Conservation (phyloP, 257 asterid species). For the Solanum stenotomum region DNA sequence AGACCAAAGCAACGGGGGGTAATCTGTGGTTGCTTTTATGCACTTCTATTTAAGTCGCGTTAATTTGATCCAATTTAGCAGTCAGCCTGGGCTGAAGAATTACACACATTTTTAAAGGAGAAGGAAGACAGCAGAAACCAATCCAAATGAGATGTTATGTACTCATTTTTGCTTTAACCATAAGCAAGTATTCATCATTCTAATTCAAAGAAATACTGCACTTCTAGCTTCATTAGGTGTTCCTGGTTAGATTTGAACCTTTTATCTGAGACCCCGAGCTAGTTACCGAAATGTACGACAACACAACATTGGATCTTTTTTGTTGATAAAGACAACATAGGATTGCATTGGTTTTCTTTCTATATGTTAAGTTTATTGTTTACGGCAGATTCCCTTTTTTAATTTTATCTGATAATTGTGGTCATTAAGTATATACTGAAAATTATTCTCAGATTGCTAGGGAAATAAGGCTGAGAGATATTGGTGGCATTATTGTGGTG, state of each 20-base stretch:
- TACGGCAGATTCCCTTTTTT: neutral
- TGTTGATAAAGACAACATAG: neutral
- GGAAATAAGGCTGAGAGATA: constrained; percentile 92
- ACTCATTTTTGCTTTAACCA: neutral
- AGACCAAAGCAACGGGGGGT: neutral
- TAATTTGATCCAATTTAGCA: neutral
- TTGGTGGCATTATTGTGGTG: constrained; percentile 96
- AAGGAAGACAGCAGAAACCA: neutral
- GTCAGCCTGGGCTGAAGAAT: neutral
- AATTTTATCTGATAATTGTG: neutral
- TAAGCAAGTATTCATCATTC: neutral
- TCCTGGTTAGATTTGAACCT: neutral
- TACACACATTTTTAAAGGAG: neutral
- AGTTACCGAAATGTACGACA: neutral
- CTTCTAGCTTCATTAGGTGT: neutral
- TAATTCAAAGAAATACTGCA: neutral
- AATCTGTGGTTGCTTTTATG: neutral
- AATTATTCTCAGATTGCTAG: constrained; percentile 69
- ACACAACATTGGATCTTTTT: neutral
- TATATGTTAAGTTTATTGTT: neutral
- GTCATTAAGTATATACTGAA: neutral
- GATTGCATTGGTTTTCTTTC: neutral
- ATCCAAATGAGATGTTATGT: neutral
- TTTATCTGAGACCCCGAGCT: neutral
- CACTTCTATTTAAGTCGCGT: neutral